These are phyloP conservation scores for Hapsidospora chrysogenum DNA, from an alignment of 495 filamentous ascomycete genomes.

Conservation along the genomic window DNA sequence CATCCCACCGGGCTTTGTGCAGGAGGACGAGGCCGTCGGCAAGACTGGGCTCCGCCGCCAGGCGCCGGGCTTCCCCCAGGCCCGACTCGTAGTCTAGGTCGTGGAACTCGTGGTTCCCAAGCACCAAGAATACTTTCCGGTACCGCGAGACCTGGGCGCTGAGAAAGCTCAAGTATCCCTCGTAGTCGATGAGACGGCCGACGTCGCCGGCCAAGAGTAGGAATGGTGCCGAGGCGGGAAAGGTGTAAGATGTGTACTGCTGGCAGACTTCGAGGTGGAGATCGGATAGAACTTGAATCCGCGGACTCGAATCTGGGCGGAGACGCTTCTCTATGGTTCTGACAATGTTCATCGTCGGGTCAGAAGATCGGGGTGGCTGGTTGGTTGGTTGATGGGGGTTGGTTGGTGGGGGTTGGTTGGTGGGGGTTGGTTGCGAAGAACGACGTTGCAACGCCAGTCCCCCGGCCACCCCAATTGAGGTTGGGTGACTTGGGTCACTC, in stretches of 20 bases:
- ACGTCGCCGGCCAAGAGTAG: slow-evolving; percentile 43
- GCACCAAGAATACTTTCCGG: slow-evolving; percentile 30
- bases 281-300: slow-evolving; percentile 54
- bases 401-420: not conserved
- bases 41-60: slow-evolving; percentile 27
- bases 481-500: not conserved
- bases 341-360: too few species aligned
- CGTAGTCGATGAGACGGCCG: slow-evolving; percentile 36
- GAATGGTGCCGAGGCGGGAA: slow-evolving; percentile 27
- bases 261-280: slow-evolving; percentile 38
- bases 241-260: slow-evolving; percentile 30
- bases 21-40: slow-evolving; percentile 28
- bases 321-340: too few species aligned
- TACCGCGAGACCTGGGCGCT: slow-evolving; percentile 25
- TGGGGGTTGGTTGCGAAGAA: not conserved
- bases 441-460: not conserved
- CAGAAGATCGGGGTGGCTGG: not conserved
- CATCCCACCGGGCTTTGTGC: slow-evolving; percentile 8
- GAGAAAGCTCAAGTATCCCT: slow-evolving; percentile 33
- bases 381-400: not conserved
- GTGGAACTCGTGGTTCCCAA: slow-evolving; percentile 47
- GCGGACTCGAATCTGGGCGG: too few species aligned
- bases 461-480: not conserved
- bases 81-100: slow-evolving; percentile 18
- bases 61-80: slow-evolving; percentile 21